Base-by-base conservation (phyloP, 495 filamentous ascomycete genomes). In the Xylaria longipes region DNA sequence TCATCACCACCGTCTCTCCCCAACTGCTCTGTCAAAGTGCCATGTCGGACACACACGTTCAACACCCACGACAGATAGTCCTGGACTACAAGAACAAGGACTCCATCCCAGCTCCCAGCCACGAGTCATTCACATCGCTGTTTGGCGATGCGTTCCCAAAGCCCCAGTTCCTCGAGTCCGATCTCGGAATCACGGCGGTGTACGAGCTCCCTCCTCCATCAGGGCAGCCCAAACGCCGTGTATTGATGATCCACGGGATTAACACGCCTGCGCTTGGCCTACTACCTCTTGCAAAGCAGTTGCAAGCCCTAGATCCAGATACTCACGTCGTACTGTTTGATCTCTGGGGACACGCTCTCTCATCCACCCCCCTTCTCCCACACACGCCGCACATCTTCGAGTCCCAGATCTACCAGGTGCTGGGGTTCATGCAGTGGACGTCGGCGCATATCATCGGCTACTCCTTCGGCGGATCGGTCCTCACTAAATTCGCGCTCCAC, bases 311-410 rank as follows among this genome's bases (percentile, higher is more conserved):
- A 4, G 67, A 67, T 35, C 69, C 71, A 5, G 58, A 56, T 35
- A 56, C 71, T 2, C 68, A 75, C 25, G 60, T 78, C 46, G 64
- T 74, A 5, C 68, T 78, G 41, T 71, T 71, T 52, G 78, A 80
- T 45, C 69, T 73, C 48, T 80, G 75, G 73, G 76, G 78, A 31
- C 78, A 80, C 68, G 78, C 74, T 12, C 70, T 80, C n/a, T 75
- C 74, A n/a, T 76, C 77, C 29, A 77, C 76, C 12, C 78, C 78
- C 39, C 46, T 75, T 2, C 22, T 65, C 1, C 57, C 78, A 9
- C 78, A 80, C 58, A 54, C 65, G 1, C 50, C 74, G n/a, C 52
- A 43, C 33, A 46, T 80, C 25, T 78, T 80, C 68, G 73, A 75
- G 64, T 22, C 27, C 9, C 72, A 77, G 68, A 68, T 77, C 12